These are phyloP conservation scores for Beauveria caledonica DNA, from an alignment of 2,329 filamentous ascomycete genomes.

Conservation along the genomic window DNA sequence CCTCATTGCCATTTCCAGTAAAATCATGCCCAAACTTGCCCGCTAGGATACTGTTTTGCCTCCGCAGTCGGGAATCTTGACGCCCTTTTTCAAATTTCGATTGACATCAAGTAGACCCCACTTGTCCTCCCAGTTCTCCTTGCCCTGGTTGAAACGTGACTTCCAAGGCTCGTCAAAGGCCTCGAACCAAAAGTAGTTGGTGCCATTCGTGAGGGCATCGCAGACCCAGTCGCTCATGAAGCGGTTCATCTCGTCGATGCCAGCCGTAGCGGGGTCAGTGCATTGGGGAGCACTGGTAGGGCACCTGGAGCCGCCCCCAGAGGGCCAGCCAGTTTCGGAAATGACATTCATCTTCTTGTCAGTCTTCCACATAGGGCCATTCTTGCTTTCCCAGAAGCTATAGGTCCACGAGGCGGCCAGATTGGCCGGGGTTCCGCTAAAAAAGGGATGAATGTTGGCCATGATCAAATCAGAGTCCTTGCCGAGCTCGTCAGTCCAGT, in stretches of 20 bases:
- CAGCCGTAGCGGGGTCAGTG: slow-evolving; percentile 62
- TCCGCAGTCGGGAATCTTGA: slow-evolving; percentile 81
- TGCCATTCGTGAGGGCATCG: slow-evolving; percentile 67
- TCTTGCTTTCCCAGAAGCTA: slow-evolving; percentile 67
- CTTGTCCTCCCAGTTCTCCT: slow-evolving; percentile 83
- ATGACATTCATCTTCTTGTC: slow-evolving; percentile 67
- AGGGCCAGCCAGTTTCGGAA: slow-evolving; percentile 87
- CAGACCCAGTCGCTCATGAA: slow-evolving; percentile 86
- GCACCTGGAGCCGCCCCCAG: slow-evolving; percentile 70
- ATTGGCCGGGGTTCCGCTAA: slow-evolving; percentile 64
- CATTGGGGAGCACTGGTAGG: slow-evolving; percentile 49
- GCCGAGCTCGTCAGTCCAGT: slow-evolving; percentile 69
- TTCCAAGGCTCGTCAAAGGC: slow-evolving; percentile 98
- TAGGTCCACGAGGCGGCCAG: slow-evolving; percentile 73
- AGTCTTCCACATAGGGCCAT: slow-evolving; percentile 55
- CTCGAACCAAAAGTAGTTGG: slow-evolving; percentile 95
- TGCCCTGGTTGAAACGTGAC: slow-evolving; percentile 56
- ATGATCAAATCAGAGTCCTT: slow-evolving; percentile 76
- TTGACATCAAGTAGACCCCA: slow-evolving; percentile 88
- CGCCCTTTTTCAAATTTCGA: slow-evolving; percentile 72
- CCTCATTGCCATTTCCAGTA: not conserved
- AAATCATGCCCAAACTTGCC: too few relatives aligned
- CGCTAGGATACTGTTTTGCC: slow-evolving; percentile 53
- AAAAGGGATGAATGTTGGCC: slow-evolving; percentile 96
- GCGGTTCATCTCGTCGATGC: slow-evolving; percentile 71